Evolutionary conservation across 2,329 filamentous ascomycete species (phyloP).

Genomic region (Talaromyces sp.): DNA sequence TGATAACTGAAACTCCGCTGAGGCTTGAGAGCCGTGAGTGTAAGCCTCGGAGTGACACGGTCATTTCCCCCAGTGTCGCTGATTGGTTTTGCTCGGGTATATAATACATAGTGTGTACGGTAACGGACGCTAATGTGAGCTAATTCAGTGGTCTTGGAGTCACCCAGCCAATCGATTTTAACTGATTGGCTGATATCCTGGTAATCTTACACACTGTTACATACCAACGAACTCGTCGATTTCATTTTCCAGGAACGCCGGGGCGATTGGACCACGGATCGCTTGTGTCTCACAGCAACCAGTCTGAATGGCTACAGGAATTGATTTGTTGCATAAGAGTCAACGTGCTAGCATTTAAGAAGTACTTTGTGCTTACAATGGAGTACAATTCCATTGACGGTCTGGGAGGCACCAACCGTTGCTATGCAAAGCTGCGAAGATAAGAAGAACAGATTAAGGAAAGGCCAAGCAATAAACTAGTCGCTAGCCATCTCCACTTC

Average conservation of each 20-base stretch:
- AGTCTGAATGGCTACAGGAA: not conserved
- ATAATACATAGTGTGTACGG: not conserved
- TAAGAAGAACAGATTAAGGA: not conserved
- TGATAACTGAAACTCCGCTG: not conserved
- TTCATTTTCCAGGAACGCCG: not conserved
- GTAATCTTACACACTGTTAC: not conserved
- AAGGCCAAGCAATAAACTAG: conserved; percentile 2
- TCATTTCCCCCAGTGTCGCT: not conserved
- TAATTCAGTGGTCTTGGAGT: not conserved
- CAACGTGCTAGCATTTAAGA: too few species aligned
- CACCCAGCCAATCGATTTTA: not conserved
- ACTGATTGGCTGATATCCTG: not conserved
- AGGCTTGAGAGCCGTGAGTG: not conserved
- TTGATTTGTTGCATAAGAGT: not conserved
- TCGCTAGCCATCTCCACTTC: not conserved
- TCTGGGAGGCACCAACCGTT: not conserved
- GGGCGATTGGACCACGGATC: not conserved
- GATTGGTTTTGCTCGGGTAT: not conserved
- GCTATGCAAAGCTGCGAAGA: not conserved
- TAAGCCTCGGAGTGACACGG: too few species aligned
- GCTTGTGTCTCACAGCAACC: not conserved
- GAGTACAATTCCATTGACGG: not conserved
- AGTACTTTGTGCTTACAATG: too few species aligned
- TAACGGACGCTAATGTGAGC: conserved; percentile 1
- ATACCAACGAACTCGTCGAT: not conserved